These are phyloP conservation scores for Aspergillus neotritici DNA, from an alignment of 2,329 filamentous ascomycete species.

Conservation along the genomic window DNA sequence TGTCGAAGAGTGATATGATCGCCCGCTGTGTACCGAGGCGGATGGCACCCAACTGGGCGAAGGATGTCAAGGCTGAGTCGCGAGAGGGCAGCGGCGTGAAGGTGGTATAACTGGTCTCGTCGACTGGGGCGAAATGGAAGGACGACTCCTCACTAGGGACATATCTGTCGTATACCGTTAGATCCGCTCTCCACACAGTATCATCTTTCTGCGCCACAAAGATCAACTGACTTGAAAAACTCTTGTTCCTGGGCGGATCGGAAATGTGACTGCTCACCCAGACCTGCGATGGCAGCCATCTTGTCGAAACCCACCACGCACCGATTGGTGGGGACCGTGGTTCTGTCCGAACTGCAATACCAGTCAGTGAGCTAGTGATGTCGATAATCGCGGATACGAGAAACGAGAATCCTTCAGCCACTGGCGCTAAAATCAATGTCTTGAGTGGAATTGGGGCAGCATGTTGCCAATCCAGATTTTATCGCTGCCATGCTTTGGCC, in stretches of 20 bases:
- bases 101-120: constrained; percentile 6
- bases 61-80: constrained; percentile 41
- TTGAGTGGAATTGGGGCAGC: too few species aligned
- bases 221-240: constrained; percentile 16
- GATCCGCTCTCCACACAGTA: background rate
- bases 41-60: constrained; percentile 47
- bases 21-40: constrained; percentile 41
- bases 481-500: too few species aligned
- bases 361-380: too few species aligned
- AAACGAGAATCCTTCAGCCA: too few species aligned
- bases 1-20: constrained; percentile 50
- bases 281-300: too few species aligned
- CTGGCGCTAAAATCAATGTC: too few species aligned
- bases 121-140: constrained; percentile 8
- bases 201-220: background rate
- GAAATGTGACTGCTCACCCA: too few species aligned
- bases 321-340: too few species aligned
- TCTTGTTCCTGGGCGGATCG: constrained; percentile 17
- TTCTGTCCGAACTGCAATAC: too few species aligned
- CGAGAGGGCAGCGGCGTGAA: constrained; percentile 23
- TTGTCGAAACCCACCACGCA: too few species aligned
- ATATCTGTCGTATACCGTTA: constrained; percentile 18
- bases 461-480: too few species aligned
- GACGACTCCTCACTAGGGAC: constrained; percentile 17
- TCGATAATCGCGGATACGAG: too few species aligned